Conservation (phyloP, 129 eudicot species). For the Artemisia argyi region DNA sequence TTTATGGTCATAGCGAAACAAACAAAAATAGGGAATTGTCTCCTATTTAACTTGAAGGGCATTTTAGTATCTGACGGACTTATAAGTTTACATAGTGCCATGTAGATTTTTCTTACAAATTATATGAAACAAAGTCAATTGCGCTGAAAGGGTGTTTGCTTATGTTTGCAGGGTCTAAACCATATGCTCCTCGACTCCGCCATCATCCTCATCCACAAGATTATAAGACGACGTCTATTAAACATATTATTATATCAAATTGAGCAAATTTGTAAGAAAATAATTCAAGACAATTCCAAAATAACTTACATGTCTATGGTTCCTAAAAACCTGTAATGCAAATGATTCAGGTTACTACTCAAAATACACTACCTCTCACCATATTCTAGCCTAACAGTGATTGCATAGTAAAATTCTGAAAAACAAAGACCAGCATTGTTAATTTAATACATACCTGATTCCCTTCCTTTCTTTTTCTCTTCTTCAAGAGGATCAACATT, state of each 20-base stretch:
- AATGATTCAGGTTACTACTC: background rate
- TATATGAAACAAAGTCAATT: too few relatives aligned
- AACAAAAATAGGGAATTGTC: too few relatives aligned
- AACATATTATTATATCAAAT: too few relatives aligned
- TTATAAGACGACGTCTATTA: too few relatives aligned
- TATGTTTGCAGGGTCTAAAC: constrained; percentile 80
- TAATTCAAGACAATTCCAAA: too few relatives aligned
- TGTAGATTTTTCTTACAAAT: too few relatives aligned
- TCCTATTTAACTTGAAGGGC: too few relatives aligned
- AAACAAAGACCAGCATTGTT: background rate
- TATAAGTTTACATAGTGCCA: too few relatives aligned
- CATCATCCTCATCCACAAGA: too few relatives aligned
- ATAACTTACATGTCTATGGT: background rate
- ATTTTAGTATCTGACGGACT: too few relatives aligned
- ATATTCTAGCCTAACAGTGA: background rate
- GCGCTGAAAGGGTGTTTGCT: constrained; percentile 86
- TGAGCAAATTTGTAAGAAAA: too few relatives aligned
- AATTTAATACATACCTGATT: constrained; percentile 50
- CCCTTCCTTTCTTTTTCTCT: constrained; percentile 94
- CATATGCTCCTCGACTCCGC: constrained; percentile 20
- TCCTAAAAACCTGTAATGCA: constrained; percentile 66
- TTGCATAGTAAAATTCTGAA: background rate
- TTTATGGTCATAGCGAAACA: too few relatives aligned
- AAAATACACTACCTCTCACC: background rate
- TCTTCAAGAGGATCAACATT: constrained; percentile 62